Evolutionary conservation across 306 rosid genomes (phyloP).

Genomic region (Cicer pinnatifidum): DNA sequence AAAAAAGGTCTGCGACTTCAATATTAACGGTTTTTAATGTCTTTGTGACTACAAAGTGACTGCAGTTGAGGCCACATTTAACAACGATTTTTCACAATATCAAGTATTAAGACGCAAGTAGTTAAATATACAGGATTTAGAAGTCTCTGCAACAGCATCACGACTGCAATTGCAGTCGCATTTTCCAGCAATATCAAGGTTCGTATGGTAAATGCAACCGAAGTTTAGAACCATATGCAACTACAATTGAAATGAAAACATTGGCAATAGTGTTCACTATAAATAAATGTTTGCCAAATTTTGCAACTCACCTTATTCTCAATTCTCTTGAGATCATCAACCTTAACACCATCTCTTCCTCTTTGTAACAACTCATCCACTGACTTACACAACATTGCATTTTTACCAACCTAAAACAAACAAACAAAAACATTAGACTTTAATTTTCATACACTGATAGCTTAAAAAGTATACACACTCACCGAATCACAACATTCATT

Average conservation of each 20-base stretch:
- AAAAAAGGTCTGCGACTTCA: not conserved
- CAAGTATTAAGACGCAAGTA: not conserved
- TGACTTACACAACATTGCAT: conserved; percentile 70
- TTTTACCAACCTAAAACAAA: conserved; percentile 68
- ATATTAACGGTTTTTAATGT: not conserved
- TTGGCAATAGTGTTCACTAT: not conserved
- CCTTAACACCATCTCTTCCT: conserved; percentile 62
- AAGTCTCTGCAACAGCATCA: not conserved
- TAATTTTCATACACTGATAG: too few species aligned
- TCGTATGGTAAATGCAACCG: not conserved
- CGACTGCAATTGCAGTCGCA: not conserved
- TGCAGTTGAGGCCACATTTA: not conserved
- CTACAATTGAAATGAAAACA: not conserved
- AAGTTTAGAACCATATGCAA: not conserved
- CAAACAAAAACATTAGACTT: not conserved
- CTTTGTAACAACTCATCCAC: conserved; percentile 66
- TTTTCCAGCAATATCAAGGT: not conserved
- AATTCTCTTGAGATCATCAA: conserved; percentile 62
- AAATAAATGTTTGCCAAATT: not conserved
- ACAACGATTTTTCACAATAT: not conserved
- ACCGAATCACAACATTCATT: too few species aligned
- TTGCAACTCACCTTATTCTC: conserved; percentile 65
- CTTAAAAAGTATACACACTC: too few species aligned
- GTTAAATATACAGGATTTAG: not conserved
- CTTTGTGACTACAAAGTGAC: not conserved